These are phyloP conservation scores for Wickerhamiella spandovensis DNA, from an alignment of 805 yeast species.

Conservation along the genomic window DNA sequence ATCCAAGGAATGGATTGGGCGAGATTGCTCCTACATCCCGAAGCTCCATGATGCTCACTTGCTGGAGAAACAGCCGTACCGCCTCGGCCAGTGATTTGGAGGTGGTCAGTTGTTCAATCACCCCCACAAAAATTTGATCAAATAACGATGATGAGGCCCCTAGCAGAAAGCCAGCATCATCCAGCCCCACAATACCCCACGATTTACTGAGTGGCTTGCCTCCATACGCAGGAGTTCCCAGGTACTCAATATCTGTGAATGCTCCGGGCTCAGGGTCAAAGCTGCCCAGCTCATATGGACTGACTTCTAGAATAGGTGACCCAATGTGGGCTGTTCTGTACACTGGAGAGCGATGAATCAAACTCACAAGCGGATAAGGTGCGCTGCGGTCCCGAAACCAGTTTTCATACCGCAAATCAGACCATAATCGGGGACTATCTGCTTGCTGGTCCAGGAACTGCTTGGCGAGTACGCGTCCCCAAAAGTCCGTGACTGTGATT, in stretches of 20 bases:
- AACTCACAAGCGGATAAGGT: conserved; percentile 48
- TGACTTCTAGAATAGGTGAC: conserved; percentile 37
- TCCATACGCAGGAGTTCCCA: conserved; percentile 46
- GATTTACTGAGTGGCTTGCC: conserved; percentile 37
- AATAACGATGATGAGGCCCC: conserved; percentile 43
- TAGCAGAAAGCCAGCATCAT: conserved; percentile 60
- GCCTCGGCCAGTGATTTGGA: conserved; percentile 1
- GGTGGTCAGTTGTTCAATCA: conserved; percentile 17
- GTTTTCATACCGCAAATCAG: conserved; percentile 41
- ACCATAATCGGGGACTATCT: conserved; percentile 21
- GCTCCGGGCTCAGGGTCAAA: conserved; percentile 60
- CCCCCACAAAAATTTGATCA: conserved; percentile 31
- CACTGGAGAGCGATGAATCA: conserved; percentile 26
- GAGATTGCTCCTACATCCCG: conserved; percentile 47
- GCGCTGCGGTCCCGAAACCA: conserved; percentile 44
- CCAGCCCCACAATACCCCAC: conserved; percentile 51
- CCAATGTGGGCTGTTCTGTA: conserved; percentile 24
- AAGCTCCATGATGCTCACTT: conserved; percentile 2
- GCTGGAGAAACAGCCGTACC: background rate
- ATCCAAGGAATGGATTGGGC: conserved; percentile 52
- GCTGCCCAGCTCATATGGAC: conserved; percentile 56
- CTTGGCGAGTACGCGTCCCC: conserved; percentile 60
- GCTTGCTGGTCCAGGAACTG: conserved; percentile 35
- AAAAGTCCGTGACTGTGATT: conserved; percentile 52
- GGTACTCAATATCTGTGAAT: conserved; percentile 50